phyloP scores from a whole-genome alignment of 768 basidiomycete genomes.

The Boletus vinaceobasis region DNA sequence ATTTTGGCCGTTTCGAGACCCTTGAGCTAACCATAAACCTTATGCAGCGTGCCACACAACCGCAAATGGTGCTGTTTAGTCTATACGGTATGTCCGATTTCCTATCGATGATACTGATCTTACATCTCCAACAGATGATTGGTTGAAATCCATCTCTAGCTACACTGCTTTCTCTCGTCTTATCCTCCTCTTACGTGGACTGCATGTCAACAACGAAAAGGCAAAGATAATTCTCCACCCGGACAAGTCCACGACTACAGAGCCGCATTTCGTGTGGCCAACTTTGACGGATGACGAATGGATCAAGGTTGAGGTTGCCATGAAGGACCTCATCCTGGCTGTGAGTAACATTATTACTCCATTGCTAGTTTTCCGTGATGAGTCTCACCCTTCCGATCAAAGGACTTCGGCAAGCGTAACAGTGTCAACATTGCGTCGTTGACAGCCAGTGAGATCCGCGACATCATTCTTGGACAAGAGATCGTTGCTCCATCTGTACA shows the following conservation, averaged over 20 bases:
- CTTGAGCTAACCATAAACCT: not conserved
- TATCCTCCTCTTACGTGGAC: slow-evolving; percentile 92
- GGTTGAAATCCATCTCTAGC: slow-evolving; percentile 98
- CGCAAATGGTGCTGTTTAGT: slow-evolving; percentile 98
- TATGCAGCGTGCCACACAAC: slow-evolving; percentile 85
- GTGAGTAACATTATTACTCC: slow-evolving; percentile 38
- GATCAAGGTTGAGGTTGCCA: slow-evolving; percentile 98
- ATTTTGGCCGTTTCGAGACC: not conserved
- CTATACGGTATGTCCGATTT: slow-evolving; percentile 63
- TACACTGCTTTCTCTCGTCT: slow-evolving; percentile 99
- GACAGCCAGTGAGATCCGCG: slow-evolving; percentile 94
- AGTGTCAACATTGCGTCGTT: slow-evolving; percentile 98
- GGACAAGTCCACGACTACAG: slow-evolving; percentile 94
- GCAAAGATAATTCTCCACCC: slow-evolving; percentile 98
- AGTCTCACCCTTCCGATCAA: slow-evolving; percentile 18
- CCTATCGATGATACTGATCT: slow-evolving; percentile 1
- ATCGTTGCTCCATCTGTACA: slow-evolving; percentile 95
- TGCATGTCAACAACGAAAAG: slow-evolving; percentile 99
- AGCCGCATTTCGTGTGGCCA: slow-evolving; percentile 98
- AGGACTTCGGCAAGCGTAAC: slow-evolving; percentile 99
- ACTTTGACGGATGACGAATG: slow-evolving; percentile 91
- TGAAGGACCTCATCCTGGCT: slow-evolving; percentile 94
- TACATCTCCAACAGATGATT: slow-evolving; percentile 64
- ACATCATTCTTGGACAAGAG: slow-evolving; percentile 98
- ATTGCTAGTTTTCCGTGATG: not conserved